Evolutionary conservation across 1,284 basidiomycete genomes (phyloP), one percentile per base, ranked within the genome.

Genomic region (Austroboletus novae-zelandiae): DNA sequence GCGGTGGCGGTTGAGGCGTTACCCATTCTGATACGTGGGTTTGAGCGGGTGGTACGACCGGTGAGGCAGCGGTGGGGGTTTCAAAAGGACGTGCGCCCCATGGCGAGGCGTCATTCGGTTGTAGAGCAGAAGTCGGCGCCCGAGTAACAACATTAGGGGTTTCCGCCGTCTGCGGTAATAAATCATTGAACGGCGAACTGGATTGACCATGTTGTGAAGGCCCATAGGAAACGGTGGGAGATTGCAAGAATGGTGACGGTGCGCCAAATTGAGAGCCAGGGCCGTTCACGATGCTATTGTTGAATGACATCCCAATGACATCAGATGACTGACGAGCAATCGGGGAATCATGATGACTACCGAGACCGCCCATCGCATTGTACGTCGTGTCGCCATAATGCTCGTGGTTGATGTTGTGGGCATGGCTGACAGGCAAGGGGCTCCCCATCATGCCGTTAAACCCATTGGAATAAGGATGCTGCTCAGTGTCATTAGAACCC

Each of bases 11-110:
- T 47, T 67, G 63, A 37, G 59, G 49, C 43, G 52, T 32, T 39
- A 59, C 65, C 78, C 77, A 74, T 48, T 63, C 64, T 9, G 47
- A 37, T 37, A 18, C 45, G 27, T 61, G 59, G 13, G 61, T 43
- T 40, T 45, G 57, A 44, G 64, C 51, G 9, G 61, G 60, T 18
- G 55, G 55, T 48, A 47, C 49, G 32, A 61, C 47, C 8, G 62
- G 62, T 13, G 60, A 59, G 40, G 59, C 25, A 20, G 61, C 58
- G 40, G 62, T 69, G 31, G 67, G 52, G 31, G 55, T 40, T 29
- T 66, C 67, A 30, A 56, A 53, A 13, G 59, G 36, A 34, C 46
- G 58, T 17, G 59, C 36, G n/a, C 47, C 47, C 65, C 65, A 67
- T 7, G 64, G 66, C 8, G 54, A 59, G 14, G 54, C 25, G 18